Percentiles rank a stretch among this genome's conserved stretches.
phyloP scores from a whole-genome alignment of 495 filamentous ascomycete species.

The Cercophora samala region DNA sequence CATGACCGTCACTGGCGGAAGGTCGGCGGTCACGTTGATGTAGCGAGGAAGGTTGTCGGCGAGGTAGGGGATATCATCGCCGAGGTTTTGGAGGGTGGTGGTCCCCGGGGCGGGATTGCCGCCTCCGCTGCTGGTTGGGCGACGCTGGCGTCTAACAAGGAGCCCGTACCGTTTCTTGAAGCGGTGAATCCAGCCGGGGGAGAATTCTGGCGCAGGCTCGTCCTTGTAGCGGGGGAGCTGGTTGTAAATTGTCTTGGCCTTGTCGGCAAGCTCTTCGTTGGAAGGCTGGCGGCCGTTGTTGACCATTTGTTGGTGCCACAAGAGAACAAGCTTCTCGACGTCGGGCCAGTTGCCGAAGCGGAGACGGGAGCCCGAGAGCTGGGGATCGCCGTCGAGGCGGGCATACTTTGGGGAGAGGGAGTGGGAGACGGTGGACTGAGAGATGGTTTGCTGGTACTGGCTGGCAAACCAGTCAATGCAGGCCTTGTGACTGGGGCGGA shows the following conservation, averaged over 20 bases:
- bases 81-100: slow-evolving; percentile 36
- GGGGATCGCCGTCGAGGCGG: slow-evolving; percentile 49
- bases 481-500: slow-evolving; percentile 48
- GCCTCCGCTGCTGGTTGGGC: slow-evolving; percentile 28
- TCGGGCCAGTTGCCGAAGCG: slow-evolving; percentile 55
- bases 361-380: slow-evolving; percentile 50
- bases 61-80: slow-evolving; percentile 49
- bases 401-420: slow-evolving; percentile 53
- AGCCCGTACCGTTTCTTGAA: slow-evolving; percentile 54
- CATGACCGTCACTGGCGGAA: slow-evolving; percentile 45
- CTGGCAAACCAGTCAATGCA: slow-evolving; percentile 53
- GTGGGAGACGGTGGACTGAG: slow-evolving; percentile 52
- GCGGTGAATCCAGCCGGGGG: slow-evolving; percentile 53
- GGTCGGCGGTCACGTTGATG: slow-evolving; percentile 46
- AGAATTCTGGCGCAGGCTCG: slow-evolving; percentile 48
- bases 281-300: slow-evolving; percentile 45
- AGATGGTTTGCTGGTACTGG: slow-evolving; percentile 51
- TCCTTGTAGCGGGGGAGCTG: slow-evolving; percentile 51
- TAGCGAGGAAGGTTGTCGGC: slow-evolving; percentile 48
- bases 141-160: slow-evolving; percentile 47
- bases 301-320: slow-evolving; percentile 49
- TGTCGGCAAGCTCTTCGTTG: slow-evolving; percentile 52
- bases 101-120: not conserved
- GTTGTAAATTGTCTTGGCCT: slow-evolving; percentile 49
- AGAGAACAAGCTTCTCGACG: slow-evolving; percentile 52